Percentiles rank a stretch among this genome's conserved stretches.
These are phyloP conservation scores for Blastobotrys illinoisensis DNA, from an alignment of 1,139 yeast species.

Conservation along the genomic window DNA sequence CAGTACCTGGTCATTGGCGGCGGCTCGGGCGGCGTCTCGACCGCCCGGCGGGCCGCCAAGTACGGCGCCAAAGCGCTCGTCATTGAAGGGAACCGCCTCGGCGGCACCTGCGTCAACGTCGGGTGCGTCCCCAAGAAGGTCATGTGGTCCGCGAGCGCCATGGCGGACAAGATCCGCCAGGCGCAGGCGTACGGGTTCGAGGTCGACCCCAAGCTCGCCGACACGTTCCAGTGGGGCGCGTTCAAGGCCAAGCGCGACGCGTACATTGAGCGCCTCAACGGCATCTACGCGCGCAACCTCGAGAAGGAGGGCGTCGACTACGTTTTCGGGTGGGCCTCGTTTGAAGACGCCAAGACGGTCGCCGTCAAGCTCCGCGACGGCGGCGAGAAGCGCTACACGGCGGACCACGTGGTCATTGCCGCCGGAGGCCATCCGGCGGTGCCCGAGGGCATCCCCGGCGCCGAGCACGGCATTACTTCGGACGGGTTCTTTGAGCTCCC, in stretches of 20 bases:
- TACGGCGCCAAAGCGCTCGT: slow-evolving; percentile 85
- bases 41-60: slow-evolving; percentile 92
- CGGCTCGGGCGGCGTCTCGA: slow-evolving; percentile 99
- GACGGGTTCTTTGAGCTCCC: slow-evolving; percentile 85
- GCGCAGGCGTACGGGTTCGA: slow-evolving; percentile 81
- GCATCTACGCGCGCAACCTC: slow-evolving; percentile 85
- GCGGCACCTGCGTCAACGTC: slow-evolving; percentile 98
- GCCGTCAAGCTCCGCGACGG: slow-evolving; percentile 57
- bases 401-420: slow-evolving; percentile 81
- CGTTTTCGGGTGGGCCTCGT: slow-evolving; percentile 82
- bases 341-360: slow-evolving; percentile 57
- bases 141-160: slow-evolving; percentile 95
- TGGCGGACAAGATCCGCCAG: slow-evolving; percentile 67
- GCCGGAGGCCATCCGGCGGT: slow-evolving; percentile 85
- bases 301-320: slow-evolving; percentile 83
- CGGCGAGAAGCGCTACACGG: slow-evolving; percentile 55
- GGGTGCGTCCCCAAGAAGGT: slow-evolving; percentile 99
- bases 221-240: slow-evolving; percentile 69
- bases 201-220: slow-evolving; percentile 41
- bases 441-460: slow-evolving; percentile 69
- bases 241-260: slow-evolving; percentile 90
- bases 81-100: slow-evolving; percentile 72
- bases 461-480: slow-evolving; percentile 78
- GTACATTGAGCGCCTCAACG: slow-evolving; percentile 77
- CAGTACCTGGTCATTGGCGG: slow-evolving; percentile 96